These are phyloP conservation scores for Cichorium intybus DNA, from an alignment of 140 eudicot species.

Conservation along the genomic window DNA sequence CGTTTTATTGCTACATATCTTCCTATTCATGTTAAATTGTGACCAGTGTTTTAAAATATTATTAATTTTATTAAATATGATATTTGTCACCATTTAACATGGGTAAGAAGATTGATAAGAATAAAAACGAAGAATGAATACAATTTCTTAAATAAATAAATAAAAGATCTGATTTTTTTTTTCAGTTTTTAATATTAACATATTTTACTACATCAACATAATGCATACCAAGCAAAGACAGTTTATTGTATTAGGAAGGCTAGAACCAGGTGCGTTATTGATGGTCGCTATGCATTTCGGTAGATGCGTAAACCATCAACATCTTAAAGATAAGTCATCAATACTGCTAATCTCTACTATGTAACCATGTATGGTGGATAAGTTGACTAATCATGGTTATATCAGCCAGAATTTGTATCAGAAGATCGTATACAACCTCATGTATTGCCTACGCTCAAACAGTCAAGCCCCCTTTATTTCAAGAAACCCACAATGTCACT, in stretches of 20 bases:
- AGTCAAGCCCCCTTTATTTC: neutral
- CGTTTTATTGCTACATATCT: no score
- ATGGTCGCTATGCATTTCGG: constrained; percentile 1
- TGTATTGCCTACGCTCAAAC: constrained; percentile 38
- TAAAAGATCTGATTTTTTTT: no score
- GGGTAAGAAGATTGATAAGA: no score
- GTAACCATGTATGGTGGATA: constrained; percentile 2
- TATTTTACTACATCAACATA: no score
- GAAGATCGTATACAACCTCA: constrained; percentile 41
- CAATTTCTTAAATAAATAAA: no score
- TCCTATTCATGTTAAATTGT: no score
- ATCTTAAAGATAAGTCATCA: neutral
- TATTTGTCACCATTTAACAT: no score
- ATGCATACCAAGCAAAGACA: neutral
- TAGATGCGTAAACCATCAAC: neutral
- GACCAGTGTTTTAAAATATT: no score
- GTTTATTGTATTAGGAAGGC: neutral
- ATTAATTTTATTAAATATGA: no score
- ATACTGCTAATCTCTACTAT: neutral
- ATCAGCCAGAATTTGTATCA: constrained; percentile 35
- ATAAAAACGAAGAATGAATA: no score
- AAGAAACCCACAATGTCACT: constrained; percentile 26
- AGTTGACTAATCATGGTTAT: constrained; percentile 32
- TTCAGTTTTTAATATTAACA: no score
- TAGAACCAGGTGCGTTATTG: neutral